These are phyloP conservation scores for Sclerotinia nivalis DNA, from an alignment of 2,329 filamentous ascomycete genomes.

Conservation along the genomic window DNA sequence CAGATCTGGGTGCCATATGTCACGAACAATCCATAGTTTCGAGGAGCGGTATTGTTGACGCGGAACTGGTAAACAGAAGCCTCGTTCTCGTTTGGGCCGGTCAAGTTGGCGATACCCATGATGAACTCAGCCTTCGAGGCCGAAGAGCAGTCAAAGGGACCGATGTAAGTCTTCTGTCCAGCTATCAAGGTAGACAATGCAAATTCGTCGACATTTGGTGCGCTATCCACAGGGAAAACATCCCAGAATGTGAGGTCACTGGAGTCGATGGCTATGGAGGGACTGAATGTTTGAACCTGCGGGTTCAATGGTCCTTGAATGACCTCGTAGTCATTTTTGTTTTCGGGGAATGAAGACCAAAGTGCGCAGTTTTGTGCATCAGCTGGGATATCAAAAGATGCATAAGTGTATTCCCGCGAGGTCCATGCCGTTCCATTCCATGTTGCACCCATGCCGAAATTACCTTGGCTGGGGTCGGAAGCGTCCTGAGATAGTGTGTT, in stretches of 20 bases:
- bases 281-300: neutral
- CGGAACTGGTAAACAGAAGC: neutral
- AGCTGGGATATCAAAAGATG: neutral
- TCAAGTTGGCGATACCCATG: neutral
- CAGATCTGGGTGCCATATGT: neutral
- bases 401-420: constrained; percentile 10
- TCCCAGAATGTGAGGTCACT: constrained; percentile 2
- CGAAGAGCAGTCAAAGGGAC: neutral
- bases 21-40: constrained; percentile 1
- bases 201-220: neutral
- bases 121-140: neutral
- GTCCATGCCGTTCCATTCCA: constrained; percentile 7
- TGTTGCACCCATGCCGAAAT: constrained; percentile 12
- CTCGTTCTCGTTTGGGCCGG: neutral
- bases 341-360: neutral
- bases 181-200: neutral
- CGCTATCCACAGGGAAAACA: neutral
- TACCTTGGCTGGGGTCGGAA: constrained; percentile 1
- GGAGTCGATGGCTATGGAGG: neutral
- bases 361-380: constrained; percentile 4
- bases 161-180: neutral
- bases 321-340: neutral
- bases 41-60: neutral
- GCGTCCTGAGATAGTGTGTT: neutral
- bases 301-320: neutral